Evolutionary conservation across 176 grass and related monocot species (phyloP).

Genomic region (Stipa capillata): DNA sequence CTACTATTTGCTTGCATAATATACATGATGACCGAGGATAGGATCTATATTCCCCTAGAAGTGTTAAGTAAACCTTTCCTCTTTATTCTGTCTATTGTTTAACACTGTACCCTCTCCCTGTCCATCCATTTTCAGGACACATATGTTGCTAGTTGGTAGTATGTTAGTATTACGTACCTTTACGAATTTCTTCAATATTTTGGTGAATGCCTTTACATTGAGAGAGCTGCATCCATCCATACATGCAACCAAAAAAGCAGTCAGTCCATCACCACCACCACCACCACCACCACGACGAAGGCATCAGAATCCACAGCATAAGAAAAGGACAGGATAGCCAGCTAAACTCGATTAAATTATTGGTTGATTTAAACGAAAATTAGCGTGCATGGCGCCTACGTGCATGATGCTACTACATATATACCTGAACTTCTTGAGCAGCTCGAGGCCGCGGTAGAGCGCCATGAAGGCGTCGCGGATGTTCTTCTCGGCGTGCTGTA

Average conservation of each 20-base stretch:
- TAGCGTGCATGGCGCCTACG: neutral
- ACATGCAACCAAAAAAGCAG: conserved; percentile 10
- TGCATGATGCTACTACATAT: too few relatives aligned
- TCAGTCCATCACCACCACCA: too few relatives aligned
- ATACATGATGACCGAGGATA: neutral
- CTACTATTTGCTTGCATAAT: too few relatives aligned
- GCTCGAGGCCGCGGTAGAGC: conserved; percentile 75
- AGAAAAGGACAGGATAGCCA: too few relatives aligned
- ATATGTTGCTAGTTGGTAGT: neutral
- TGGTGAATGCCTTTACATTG: neutral
- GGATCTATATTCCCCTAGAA: neutral
- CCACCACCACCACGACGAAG: neutral
- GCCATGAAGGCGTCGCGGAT: conserved; percentile 73
- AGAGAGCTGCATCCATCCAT: neutral
- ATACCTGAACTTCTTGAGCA: conserved; percentile 88
- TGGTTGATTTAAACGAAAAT: too few relatives aligned
- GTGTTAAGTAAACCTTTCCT: neutral
- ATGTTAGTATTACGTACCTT: conserved; percentile 58
- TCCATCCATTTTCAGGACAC: neutral
- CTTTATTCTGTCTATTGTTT: neutral
- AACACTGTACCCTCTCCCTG: neutral
- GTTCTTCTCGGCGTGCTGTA: conserved; percentile 95
- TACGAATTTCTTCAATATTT: neutral
- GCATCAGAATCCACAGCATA: neutral
- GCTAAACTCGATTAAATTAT: too few relatives aligned